Base-by-base conservation (phyloP, 2,329 filamentous ascomycete genomes). In the Penicillium nordicum region DNA sequence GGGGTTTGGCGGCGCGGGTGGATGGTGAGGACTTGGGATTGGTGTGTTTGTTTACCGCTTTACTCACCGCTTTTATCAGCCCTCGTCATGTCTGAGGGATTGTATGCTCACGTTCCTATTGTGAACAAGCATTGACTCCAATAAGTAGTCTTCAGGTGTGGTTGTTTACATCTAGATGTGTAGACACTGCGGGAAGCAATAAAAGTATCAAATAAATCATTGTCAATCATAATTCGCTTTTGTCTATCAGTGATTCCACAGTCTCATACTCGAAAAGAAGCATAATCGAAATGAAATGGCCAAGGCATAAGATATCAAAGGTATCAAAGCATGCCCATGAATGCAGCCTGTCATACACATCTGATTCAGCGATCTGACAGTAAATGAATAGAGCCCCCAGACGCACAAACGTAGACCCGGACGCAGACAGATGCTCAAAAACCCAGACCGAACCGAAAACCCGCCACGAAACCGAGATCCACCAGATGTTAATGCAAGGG, bases 401-500 rank as follows among this genome's bases (percentile, higher is more conserved):
- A 34, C 46, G 44, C 40, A 25, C n/a, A 48, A 29, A 53, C 18
- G 37, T 25, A 40, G 47, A 38, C 10, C 11, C 23, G 30, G 29
- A 48, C 36, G 34, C 25, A 53, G 23, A 43, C 10, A 42, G 21
- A 57, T 53, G 54, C 50, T 53, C 14, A 21, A 47, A 47, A 44
- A 53, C 46, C 42, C 23, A 34, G 11, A 30, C 48, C 50, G 18
- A 52, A 41, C 40, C 32, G 47, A 43, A 45, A 53, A 29, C 49
- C 43, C 29, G 36, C 1, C 43, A 38, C 48, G 14, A 53, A 53
- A 42, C 42, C 49, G 16, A 40, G n/a, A 30, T 47, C 50, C 45
- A 34, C 42, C 43, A 54, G 42, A 55, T 47, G 47, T 57, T 55
- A 54, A 64, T 60, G 60, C 62, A 63, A 45, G n/a, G 16, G 29